phyloP scores from a whole-genome alignment of 495 filamentous ascomycete species.

The Penicillium odoratum region DNA sequence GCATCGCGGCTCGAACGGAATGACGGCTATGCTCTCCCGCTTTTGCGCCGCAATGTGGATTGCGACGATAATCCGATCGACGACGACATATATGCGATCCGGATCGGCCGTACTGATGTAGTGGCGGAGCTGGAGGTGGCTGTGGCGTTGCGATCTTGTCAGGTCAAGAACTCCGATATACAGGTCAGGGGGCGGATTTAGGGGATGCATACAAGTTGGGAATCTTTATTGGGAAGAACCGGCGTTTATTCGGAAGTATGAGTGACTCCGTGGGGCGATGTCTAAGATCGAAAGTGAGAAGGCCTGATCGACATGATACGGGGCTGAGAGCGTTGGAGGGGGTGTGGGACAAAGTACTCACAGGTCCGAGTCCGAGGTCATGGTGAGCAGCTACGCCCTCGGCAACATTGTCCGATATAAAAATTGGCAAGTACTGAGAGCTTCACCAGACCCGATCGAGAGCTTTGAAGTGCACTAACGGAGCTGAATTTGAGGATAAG shows the following conservation, averaged over 20 bases:
- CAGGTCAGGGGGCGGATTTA: background rate
- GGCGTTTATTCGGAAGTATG: slow-evolving; percentile 62
- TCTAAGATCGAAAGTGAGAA: slow-evolving; percentile 36
- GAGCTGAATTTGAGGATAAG: slow-evolving; percentile 17
- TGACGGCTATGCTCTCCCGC: slow-evolving; percentile 70
- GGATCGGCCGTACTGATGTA: slow-evolving; percentile 78
- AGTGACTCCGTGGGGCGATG: slow-evolving; percentile 59
- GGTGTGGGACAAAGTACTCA: slow-evolving; percentile 27
- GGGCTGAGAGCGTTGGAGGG: slow-evolving; percentile 4
- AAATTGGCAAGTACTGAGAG: slow-evolving; percentile 15
- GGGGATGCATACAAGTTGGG: slow-evolving; percentile 62
- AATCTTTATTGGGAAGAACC: slow-evolving; percentile 74
- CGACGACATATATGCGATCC: slow-evolving; percentile 80
- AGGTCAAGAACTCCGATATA: slow-evolving; percentile 5
- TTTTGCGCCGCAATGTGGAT: slow-evolving; percentile 71
- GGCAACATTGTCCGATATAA: slow-evolving; percentile 36
- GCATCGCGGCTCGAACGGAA: slow-evolving; percentile 83
- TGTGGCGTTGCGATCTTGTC: slow-evolving; percentile 32
- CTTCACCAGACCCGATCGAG: slow-evolving; percentile 14
- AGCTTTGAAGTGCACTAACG: slow-evolving; percentile 4
- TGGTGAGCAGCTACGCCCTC: slow-evolving; percentile 36
- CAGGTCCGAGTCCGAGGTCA: slow-evolving; percentile 49
- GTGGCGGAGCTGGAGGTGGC: slow-evolving; percentile 91
- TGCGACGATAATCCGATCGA: slow-evolving; percentile 68
- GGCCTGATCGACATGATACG: slow-evolving; percentile 3